These are phyloP conservation scores for Medicago ruthenica DNA, from an alignment of 306 rosid species.

Conservation along the genomic window DNA sequence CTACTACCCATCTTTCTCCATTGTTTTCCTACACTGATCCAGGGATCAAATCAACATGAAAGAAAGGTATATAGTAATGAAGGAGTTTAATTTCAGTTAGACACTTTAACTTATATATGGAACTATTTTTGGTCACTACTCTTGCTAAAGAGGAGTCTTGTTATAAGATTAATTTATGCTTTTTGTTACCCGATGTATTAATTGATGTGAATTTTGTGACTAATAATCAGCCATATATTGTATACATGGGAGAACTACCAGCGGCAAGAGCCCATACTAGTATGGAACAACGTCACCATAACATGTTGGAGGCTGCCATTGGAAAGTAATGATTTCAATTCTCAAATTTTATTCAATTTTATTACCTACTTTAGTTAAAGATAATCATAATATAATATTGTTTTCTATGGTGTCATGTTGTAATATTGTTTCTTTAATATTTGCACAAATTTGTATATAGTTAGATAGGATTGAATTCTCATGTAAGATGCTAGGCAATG, in stretches of 20 bases:
- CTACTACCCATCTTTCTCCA: conserved; percentile 39
- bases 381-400: too few relatives aligned
- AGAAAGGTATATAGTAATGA: conserved; percentile 57
- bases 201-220: conserved; percentile 26
- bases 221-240: conserved; percentile 71
- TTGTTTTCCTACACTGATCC: conserved; percentile 34
- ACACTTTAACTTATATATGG: background rate
- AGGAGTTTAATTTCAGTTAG: background rate
- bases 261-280: conserved; percentile 8
- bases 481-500: background rate
- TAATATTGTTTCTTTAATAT: too few relatives aligned
- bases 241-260: conserved; percentile 78
- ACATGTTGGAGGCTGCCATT: conserved; percentile 55
- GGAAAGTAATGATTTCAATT: conserved; percentile 69
- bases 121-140: background rate
- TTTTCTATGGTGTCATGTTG: too few relatives aligned
- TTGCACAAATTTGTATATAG: background rate
- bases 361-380: too few relatives aligned
- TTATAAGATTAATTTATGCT: background rate
- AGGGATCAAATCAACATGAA: conserved; percentile 53
- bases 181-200: background rate
- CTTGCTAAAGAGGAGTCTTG: background rate
- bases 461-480: background rate
- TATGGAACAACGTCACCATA: conserved; percentile 55
- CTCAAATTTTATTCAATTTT: background rate